A percentile compares a stretch with the other conserved stretches of the same genome.
Evolutionary conservation across 371 early-diverging fungal species (phyloP).

Genomic region (Mortierella sp.): DNA sequence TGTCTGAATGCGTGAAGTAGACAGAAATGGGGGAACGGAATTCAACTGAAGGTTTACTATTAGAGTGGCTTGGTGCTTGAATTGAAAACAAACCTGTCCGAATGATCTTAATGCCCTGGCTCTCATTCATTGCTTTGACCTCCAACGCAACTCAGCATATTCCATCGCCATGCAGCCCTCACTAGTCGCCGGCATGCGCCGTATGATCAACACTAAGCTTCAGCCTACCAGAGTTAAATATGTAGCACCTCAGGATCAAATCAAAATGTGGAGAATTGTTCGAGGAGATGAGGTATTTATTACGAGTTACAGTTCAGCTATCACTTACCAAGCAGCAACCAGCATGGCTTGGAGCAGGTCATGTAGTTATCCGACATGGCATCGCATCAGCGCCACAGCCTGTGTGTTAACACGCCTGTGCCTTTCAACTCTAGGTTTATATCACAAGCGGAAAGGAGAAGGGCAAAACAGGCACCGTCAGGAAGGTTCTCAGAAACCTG

Average conservation of each 20-base stretch:
- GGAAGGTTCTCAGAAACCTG: constrained; percentile 63
- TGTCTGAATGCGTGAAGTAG: background rate
- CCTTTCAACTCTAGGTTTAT: constrained; percentile 52
- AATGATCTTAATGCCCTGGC: background rate
- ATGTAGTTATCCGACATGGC: background rate
- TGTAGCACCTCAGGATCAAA: constrained; percentile 61
- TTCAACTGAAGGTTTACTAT: background rate
- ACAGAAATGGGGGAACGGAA: background rate
- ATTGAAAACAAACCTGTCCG: constrained; percentile 30
- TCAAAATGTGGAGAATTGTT: constrained; percentile 72
- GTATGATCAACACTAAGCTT: constrained; percentile 59
- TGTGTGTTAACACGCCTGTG: background rate
- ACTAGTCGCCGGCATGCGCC: constrained; percentile 43
- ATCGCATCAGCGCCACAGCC: background rate
- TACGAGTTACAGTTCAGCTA: background rate
- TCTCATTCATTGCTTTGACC: background rate
- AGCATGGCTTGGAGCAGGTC: background rate
- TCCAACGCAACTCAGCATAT: background rate
- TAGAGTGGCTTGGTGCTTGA: constrained; percentile 35
- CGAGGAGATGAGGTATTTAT: constrained; percentile 71
- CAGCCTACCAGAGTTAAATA: constrained; percentile 58
- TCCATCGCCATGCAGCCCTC: constrained; percentile 38
- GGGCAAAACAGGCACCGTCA: constrained; percentile 71
- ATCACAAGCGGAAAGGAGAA: constrained; percentile 72
- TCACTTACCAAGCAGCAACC: no score